These are phyloP conservation scores for Litsea cubeba DNA, from an alignment of 164 flowering plant genomes.

Conservation along the genomic window DNA sequence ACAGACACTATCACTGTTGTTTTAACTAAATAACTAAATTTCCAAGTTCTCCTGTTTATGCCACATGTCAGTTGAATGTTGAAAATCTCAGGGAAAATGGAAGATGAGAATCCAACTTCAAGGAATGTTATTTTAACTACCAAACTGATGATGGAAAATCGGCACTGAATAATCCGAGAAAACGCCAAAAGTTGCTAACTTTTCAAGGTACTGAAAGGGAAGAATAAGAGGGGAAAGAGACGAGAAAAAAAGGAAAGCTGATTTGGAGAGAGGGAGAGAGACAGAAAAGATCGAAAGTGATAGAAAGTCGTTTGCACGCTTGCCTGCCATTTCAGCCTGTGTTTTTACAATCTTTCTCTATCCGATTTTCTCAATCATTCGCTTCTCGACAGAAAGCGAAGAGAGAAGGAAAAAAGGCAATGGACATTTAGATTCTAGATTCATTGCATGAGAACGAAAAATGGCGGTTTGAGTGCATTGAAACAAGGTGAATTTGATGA, in stretches of 20 bases:
- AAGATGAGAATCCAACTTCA: too few species aligned
- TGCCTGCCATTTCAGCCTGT: slow-evolving; percentile 6
- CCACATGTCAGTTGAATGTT: too few species aligned
- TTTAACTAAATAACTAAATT: too few species aligned
- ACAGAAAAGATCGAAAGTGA: neutral
- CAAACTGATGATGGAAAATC: neutral
- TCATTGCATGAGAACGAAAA: neutral
- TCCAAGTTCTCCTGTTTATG: too few species aligned
- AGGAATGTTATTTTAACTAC: too few species aligned
- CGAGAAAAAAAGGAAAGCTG: neutral
- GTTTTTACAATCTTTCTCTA: neutral
- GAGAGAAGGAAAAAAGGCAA: neutral
- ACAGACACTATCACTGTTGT: too few species aligned
- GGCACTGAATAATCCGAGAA: neutral
- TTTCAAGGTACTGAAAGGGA: neutral
- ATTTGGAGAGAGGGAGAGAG: slow-evolving; percentile 2
- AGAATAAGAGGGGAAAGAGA: too few species aligned
- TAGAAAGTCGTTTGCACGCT: neutral
- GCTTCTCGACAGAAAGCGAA: neutral
- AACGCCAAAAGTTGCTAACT: slow-evolving; percentile 6
- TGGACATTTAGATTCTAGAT: neutral
- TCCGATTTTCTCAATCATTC: neutral
- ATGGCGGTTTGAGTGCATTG: neutral
- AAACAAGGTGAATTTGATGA: neutral
- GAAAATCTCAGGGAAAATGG: too few species aligned